Evolutionary conservation across 441 rosid genomes (phyloP), one percentile per base, ranked within the genome.

Genomic region (Capsella rubella): DNA sequence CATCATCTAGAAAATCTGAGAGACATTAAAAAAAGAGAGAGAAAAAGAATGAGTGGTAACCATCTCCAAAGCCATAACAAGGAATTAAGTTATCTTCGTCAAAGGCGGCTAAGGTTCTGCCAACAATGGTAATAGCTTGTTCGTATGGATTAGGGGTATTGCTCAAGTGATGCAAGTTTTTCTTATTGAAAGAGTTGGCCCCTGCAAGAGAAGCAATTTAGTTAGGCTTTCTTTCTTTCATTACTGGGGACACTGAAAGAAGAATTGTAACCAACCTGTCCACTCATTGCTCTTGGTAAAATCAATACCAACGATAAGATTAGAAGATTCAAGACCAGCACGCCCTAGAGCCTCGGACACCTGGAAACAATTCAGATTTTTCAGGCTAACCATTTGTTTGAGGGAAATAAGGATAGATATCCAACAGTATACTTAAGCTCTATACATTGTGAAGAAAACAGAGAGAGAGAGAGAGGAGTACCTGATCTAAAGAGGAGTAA

Each of bases 41-140:
- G 31, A 35, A 73, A 40, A 45, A 37, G 37, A 67, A 28, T 14
- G 75, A 67, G 32, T 14, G 75, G 40, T 6, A 79, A 90, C 95
- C 91, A 67, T 90, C 95, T 64, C 95, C 95, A 69, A 90, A 90
- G 66, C 95, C 93, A 32, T 55, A 90, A 63, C 95, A 90, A 14
- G 95, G 95, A 81, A 90, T 88, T 53, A 90, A 72, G 82, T 88
- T 90, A 68, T 90, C 95, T 69, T 90, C 95, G 63, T 90, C 93
- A 69, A 88, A 90, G 72, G 80, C 73, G 55, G 87, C 86, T 76
- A 90, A 83, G 42, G 93, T 90, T 79, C 84, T 84, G 51, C 91
- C 95, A 9, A 88, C 80, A 68, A 90, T 90, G 28, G 91, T 80
- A 52, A 90, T 88, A 16, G 95, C 95, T 76, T 88, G 93, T 62